These are phyloP conservation scores for Serendipita vermifera DNA, from an alignment of 768 basidiomycete species.

Conservation along the genomic window DNA sequence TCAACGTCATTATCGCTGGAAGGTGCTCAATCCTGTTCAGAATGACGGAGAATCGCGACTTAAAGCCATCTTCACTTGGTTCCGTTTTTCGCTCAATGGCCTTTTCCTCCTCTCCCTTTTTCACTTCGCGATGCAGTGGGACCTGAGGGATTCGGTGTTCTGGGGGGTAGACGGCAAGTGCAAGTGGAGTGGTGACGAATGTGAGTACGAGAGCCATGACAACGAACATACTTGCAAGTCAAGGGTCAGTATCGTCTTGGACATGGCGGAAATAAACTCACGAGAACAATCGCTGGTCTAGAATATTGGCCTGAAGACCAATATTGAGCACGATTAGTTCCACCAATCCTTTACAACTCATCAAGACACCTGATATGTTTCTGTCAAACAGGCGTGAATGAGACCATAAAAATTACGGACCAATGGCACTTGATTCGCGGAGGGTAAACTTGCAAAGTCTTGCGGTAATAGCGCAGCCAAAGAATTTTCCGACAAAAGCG, in stretches of 20 bases:
- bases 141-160: constrained; percentile 38
- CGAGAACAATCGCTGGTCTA: constrained; percentile 33
- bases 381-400: too few relatives aligned
- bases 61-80: constrained; percentile 30
- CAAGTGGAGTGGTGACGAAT: constrained; percentile 73
- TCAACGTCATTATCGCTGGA: constrained; percentile 78
- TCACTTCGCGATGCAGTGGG: constrained; percentile 19
- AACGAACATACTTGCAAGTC: constrained; percentile 59
- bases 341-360: too few relatives aligned
- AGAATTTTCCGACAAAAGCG: constrained; percentile 82
- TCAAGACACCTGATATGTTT: too few relatives aligned
- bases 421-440: constrained; percentile 75
- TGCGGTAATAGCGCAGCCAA: constrained; percentile 66
- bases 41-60: constrained; percentile 64
- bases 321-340: constrained; percentile 96
- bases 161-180: constrained; percentile 53
- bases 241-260: constrained; percentile 17
- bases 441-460: constrained; percentile 53
- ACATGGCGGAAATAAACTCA: neutral
- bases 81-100: neutral
- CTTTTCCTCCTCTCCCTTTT: constrained; percentile 13
- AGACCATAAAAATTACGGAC: too few relatives aligned
- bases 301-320: constrained; percentile 66
- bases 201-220: constrained; percentile 72
- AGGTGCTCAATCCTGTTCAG: constrained; percentile 85